phyloP scores from a whole-genome alignment of 2,329 filamentous ascomycete species.

The Colletotrichum abscissum region DNA sequence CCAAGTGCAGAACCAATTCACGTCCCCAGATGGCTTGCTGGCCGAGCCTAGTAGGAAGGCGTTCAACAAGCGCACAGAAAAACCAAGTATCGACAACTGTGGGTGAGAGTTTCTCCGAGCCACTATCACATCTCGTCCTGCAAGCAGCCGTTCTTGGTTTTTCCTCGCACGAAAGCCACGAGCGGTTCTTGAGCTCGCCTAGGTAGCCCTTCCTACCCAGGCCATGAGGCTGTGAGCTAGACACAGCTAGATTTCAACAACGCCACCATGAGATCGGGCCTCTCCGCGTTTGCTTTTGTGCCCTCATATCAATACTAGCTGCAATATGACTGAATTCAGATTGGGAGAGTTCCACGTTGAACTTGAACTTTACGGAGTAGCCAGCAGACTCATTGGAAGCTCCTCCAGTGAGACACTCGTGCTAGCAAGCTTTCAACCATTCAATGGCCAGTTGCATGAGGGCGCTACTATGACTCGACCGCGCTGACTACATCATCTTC shows the following conservation, averaged over 20 bases:
- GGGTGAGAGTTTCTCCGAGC: background rate
- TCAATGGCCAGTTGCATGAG: background rate
- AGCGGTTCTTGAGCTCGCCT: background rate
- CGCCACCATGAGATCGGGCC: background rate
- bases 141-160: background rate
- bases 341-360: background rate
- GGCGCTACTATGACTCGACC: background rate
- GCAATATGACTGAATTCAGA: no score
- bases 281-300: background rate
- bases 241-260: background rate
- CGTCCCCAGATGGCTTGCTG: background rate
- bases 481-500: background rate
- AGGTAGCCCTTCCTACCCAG: background rate
- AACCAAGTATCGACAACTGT: slow-evolving; percentile 12
- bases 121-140: slow-evolving; percentile 2
- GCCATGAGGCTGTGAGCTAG: background rate
- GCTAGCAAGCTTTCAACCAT: background rate
- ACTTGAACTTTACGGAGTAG: background rate
- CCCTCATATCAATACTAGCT: background rate
- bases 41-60: background rate
- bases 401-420: background rate
- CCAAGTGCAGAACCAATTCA: background rate
- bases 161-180: background rate
- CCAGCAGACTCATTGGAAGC: background rate
- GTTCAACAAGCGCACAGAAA: background rate